Base-by-base conservation (phyloP, 129 eudicot species). In the Ambrosia artemisiifolia region DNA sequence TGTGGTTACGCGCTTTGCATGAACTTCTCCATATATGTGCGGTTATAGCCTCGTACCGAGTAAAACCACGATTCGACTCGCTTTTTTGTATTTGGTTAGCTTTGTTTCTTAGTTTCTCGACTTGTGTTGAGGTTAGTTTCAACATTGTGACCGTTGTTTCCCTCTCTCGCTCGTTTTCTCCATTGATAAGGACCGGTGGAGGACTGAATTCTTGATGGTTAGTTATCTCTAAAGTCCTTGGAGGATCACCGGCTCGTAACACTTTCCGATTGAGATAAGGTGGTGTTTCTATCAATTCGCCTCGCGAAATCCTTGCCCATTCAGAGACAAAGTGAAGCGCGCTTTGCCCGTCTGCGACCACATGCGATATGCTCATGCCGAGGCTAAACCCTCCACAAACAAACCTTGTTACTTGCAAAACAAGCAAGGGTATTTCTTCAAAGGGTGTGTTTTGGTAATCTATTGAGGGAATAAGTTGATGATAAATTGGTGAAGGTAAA, bases 21-120 rank as follows among this genome's bases (percentile, higher is more conserved):
- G 83, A 77, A 19, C 62, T 77, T 71, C 87, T 67, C 96, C 96
- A 88, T 42, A 84, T 55, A 59, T 88, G 96, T 3, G 80, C 85
- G 4, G 87, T 67, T 18, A 85, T 24, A 42, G 68, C 82, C 69
- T 86, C 89, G 38, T 82, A 85, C 12, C 88, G 84, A 5, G 84
- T 73, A 72, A 62, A 88, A 17, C 74, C 47, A 36, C 69, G 84
- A 12, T 54, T 24, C 63, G 2, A 42, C 3, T 33, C 73, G 2
- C 64, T 56, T 13, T 19, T 65, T 18, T 14, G 60, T 20, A 44
- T 5, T 12, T 56, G 6, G 46, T 80, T 70, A 19, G 92, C 96
- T 63, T 75, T 66, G 42, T 44, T 69, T 78, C 74, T 71, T 18
- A 89, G 70, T 28, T 17, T 74, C 19, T 79, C 84, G 0, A 86